A percentile compares a stretch with the other conserved stretches of the same genome.
phyloP scores from a whole-genome alignment of 805 yeast species.

The Wickerhamiella bombiphila region DNA sequence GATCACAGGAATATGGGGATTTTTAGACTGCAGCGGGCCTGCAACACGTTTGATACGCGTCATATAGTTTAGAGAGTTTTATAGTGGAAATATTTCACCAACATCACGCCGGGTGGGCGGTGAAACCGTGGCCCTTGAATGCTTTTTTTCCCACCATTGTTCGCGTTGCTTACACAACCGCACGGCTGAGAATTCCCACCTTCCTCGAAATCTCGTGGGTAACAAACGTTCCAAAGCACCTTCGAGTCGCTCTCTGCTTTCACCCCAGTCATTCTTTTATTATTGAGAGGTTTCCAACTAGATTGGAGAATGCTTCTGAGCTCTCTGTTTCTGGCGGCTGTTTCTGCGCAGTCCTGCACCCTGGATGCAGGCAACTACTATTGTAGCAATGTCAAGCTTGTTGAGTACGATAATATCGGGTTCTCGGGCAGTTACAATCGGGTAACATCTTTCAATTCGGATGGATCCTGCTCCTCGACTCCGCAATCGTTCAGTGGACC shows the following conservation, averaged over 20 bases:
- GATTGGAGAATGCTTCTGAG: constrained; percentile 8
- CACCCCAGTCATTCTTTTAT: background rate
- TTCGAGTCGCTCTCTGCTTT: background rate
- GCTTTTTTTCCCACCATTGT: too few species aligned
- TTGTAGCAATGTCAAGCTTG: constrained; percentile 57
- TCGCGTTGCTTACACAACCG: too few species aligned
- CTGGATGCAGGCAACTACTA: constrained; percentile 63
- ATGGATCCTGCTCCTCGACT: constrained; percentile 55
- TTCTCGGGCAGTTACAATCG: constrained; percentile 71
- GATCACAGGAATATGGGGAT: too few species aligned
- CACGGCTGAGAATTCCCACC: too few species aligned
- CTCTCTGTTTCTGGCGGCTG: constrained; percentile 18
- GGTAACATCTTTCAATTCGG: constrained; percentile 64
- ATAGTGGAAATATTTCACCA: too few species aligned
- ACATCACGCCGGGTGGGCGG: too few species aligned
- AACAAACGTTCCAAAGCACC: background rate
- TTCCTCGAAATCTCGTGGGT: too few species aligned
- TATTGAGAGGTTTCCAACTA: background rate
- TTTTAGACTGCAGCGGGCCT: too few species aligned
- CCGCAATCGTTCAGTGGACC: constrained; percentile 49
- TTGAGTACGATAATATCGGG: constrained; percentile 60
- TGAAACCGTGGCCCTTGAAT: too few species aligned
- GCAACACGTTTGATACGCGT: too few species aligned
- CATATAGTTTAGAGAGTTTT: too few species aligned
- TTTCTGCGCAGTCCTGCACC: constrained; percentile 30